Base-by-base conservation (phyloP, 257 asterid genomes). In the Thymus mandschuricus region DNA sequence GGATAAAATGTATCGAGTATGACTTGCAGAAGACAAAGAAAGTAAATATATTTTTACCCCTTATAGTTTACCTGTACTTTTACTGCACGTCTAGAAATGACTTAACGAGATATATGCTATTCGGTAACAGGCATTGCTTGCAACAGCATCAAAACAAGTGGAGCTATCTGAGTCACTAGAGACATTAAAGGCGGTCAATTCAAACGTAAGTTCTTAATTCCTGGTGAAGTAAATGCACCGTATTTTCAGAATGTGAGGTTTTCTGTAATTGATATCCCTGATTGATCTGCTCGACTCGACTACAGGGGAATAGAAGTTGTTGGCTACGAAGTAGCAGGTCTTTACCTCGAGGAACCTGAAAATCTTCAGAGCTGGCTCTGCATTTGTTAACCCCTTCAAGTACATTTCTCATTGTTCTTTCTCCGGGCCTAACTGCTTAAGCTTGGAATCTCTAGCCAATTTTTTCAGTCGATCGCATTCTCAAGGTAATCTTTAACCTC, bases 21-120 rank as follows among this genome's bases (percentile, higher is more conserved):
- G 98, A 95, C 81, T 79, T 95, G 80, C 96, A 85, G 75, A 88
- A 86, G 90, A 95, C 99, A 46, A 92, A 73, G 81, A 95, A 80
- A 63, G 98, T 89, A 83, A 72, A 86, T 61, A 44, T 34, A 45
- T 56, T 69, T 40, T 13, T 6, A 46, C 65, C 58, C 21, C 40
- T 49, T 57, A 13, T 38, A 60, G 21, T 48, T 13, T 65, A 55
- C 28, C 45, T 72, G 54, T 49, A 21, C 41, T 44, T 10, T 44
- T 44, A 44, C 3, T 44, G 49, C 9, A 6, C 5, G 44, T 21
- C 3, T 27, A 40, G 51, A 41, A 8, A 10, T 27, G 54, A 38
- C 54, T 62, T 10, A 63, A 63, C 21, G 38, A 27, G 52, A 57
- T 59, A 29, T 54, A 29, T 55, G 69, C 35, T 10, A 11, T 79